These are phyloP conservation scores for Rosa multiflora DNA, from an alignment of 306 rosid genomes.

Conservation along the genomic window DNA sequence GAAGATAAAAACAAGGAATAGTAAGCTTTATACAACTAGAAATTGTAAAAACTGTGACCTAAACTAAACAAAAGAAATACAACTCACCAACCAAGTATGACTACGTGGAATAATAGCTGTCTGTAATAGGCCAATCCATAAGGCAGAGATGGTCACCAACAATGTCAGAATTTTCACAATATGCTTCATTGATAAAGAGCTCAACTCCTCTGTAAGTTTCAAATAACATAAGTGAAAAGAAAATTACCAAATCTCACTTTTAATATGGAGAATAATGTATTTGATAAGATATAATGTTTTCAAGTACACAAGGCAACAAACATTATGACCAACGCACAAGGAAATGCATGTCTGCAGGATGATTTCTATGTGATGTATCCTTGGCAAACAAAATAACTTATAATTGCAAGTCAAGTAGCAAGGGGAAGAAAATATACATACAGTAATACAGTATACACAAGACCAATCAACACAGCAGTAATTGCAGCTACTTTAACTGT, in stretches of 20 bases:
- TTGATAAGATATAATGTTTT: neutral
- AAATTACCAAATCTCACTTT: neutral
- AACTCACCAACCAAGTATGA: constrained; percentile 84
- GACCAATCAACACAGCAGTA: neutral
- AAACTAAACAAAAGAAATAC: neutral
- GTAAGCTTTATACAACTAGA: constrained; percentile 24
- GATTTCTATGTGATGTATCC: neutral
- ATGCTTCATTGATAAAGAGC: constrained; percentile 59
- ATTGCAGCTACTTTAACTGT: neutral
- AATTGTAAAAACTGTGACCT: neutral
- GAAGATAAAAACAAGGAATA: constrained; percentile 18
- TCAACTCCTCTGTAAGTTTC: constrained; percentile 9
- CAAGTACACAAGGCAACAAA: neutral
- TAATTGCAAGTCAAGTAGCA: neutral
- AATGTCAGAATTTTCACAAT: constrained; percentile 65
- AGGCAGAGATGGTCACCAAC: constrained; percentile 57
- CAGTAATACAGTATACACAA: too few species aligned
- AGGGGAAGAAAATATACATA: neutral
- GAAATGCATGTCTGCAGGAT: neutral
- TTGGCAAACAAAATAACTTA: neutral
- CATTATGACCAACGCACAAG: neutral
- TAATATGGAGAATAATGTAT: neutral
- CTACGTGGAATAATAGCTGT: constrained; percentile 47
- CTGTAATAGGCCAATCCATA: constrained; percentile 78
- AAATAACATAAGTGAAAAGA: neutral